A percentile compares a stretch with the other conserved stretches of the same genome.
These are phyloP conservation scores for Mychonastes homosphaera DNA, from an alignment of 139 green algal species.

Conservation along the genomic window DNA sequence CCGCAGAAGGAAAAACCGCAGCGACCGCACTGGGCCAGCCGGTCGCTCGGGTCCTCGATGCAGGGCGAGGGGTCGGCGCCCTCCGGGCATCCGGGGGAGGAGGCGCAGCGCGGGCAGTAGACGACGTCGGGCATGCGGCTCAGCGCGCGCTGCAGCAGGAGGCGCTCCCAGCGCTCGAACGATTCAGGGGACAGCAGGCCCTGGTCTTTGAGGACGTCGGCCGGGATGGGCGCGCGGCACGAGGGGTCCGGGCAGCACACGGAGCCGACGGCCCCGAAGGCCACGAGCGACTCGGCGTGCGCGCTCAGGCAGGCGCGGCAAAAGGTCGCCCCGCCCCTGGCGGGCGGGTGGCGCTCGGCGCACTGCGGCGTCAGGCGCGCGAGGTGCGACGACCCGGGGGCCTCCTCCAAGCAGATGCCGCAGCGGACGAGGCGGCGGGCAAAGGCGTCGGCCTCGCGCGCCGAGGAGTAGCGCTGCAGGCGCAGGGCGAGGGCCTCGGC, in stretches of 20 bases:
- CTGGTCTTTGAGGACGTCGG: slow-evolving; percentile 17
- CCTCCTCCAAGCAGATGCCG: slow-evolving; percentile 58
- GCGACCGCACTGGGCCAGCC: slow-evolving; percentile 57
- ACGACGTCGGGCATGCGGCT: slow-evolving; percentile 67
- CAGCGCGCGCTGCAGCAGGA: slow-evolving; percentile 62
- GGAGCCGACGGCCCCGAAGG: slow-evolving; percentile 40
- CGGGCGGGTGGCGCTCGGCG: slow-evolving; percentile 35
- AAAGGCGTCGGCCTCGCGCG: no score
- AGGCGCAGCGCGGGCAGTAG: slow-evolving; percentile 73
- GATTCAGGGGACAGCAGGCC: slow-evolving; percentile 2
- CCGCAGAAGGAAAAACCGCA: slow-evolving; percentile 73
- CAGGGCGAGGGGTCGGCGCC: slow-evolving; percentile 31
- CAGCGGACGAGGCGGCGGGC: no score
- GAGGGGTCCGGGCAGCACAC: slow-evolving; percentile 56
- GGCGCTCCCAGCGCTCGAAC: slow-evolving; percentile 53
- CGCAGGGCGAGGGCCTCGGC: no score
- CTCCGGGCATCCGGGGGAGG: slow-evolving; percentile 39
- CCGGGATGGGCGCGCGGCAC: slow-evolving; percentile 43
- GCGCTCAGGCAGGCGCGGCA: slow-evolving; percentile 54
- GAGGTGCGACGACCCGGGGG: neutral
- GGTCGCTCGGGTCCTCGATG: slow-evolving; percentile 66
- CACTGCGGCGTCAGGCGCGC: neutral
- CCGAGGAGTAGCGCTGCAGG: no score
- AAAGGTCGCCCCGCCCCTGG: slow-evolving; percentile 55
- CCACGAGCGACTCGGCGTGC: slow-evolving; percentile 36